Base-by-base conservation (phyloP, 345 rosid genomes). In the Sonneratia caseolaris region DNA sequence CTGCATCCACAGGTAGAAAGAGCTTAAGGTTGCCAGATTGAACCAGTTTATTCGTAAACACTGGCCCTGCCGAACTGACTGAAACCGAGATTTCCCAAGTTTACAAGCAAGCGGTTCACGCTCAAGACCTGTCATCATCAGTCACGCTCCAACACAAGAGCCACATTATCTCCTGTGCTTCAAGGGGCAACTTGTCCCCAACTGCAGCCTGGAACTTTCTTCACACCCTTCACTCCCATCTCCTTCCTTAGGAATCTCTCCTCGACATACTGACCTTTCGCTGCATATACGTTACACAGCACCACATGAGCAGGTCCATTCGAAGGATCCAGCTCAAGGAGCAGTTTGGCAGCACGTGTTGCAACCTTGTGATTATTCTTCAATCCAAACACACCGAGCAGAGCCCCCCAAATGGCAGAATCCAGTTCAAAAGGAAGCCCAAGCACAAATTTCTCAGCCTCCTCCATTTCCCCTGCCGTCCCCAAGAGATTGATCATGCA, bases 181-280 rank as follows among this genome's bases (percentile, higher is more conserved):
- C 80, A 45, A 74, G 68, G 18, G 76, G 64, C 68, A 81, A 56
- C 69, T 83, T 82, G 76, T 87, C 88, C 77, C 98, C 96, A 86
- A 78, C 92, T 90, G 76, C 91, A 90, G 68, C 98, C 95, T 49
- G 96, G 95, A 57, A 72, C 80, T 83, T 92, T 92, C 73, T 81
- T 88, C 83, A 92, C 88, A n/a, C 94, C 90, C 76, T 83, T 92
- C 76, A 83, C 59, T 42, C 87, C 84, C 92, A 92, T 90, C 73
- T 84, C 88, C 72, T 79, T 86, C 80, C 94, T 87, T 79, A 85
- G 71, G 53, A 83, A 76, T 49, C 85, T 85, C 81, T 85, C 96
- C 72, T 81, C 83, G n/a, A 48, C 70, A 74, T 81, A 82, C 65
- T 51, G 72, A n/a, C 92, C 87, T 53, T 72, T 79, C 4, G 84